phyloP scores from a whole-genome alignment of 139 green algal species.

The Pseudopediastrum boryanum region DNA sequence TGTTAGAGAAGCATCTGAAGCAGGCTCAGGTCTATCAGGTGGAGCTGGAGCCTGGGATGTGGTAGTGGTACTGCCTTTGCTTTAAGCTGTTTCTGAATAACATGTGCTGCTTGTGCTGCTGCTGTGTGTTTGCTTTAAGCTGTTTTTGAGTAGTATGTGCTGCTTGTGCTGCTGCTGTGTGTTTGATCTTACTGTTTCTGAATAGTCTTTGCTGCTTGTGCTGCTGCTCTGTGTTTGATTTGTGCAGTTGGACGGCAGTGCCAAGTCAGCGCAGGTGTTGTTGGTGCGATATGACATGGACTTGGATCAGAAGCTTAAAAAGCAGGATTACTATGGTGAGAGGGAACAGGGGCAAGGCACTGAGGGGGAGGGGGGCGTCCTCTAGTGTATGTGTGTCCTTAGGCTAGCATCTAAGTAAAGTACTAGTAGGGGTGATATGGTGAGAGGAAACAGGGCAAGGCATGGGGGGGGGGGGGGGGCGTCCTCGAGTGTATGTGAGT shows the following conservation, averaged over 20 bases:
- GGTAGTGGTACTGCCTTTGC: background rate
- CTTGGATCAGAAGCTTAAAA: constrained; percentile 12
- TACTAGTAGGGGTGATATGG: too few relatives aligned
- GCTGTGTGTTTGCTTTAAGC: background rate
- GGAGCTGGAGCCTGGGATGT: background rate
- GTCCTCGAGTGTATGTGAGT: too few relatives aligned
- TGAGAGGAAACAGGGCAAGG: too few relatives aligned
- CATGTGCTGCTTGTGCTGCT: background rate
- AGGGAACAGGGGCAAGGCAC: too few relatives aligned
- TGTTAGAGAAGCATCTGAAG: too few relatives aligned
- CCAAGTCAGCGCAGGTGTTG: constrained; percentile 24
- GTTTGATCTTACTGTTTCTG: too few relatives aligned
- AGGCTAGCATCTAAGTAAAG: too few relatives aligned
- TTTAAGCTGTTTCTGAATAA: background rate
- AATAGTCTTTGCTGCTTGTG: background rate
- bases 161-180: background rate
- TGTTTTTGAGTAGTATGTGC: background rate
- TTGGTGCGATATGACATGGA: constrained; percentile 42
- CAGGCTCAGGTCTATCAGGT: background rate
- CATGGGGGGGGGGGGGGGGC: too few relatives aligned
- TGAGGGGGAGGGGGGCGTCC: too few relatives aligned
- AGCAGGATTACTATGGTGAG: constrained; percentile 34
- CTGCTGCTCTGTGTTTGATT: background rate
- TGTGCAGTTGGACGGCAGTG: constrained; percentile 34
- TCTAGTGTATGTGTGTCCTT: too few relatives aligned